A percentile compares a stretch with the other conserved stretches of the same genome.
phyloP scores from a whole-genome alignment of 768 basidiomycete species.

The Pholiota microspora region DNA sequence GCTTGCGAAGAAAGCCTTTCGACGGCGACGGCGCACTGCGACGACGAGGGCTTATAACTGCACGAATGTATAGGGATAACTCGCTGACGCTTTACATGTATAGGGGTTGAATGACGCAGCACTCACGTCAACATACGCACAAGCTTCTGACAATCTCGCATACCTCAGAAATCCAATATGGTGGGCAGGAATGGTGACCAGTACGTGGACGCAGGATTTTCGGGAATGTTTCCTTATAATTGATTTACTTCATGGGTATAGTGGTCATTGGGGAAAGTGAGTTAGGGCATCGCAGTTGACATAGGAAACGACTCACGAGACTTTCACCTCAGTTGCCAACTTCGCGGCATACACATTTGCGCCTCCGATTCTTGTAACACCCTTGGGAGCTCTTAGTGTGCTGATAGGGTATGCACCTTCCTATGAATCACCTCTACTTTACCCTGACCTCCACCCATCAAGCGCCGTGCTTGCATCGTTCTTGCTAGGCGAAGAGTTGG shows the following conservation, averaged over 20 bases:
- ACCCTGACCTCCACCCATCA: constrained; percentile 4
- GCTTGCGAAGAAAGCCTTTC: too few relatives aligned
- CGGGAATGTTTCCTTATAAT: background rate
- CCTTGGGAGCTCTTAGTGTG: constrained; percentile 94
- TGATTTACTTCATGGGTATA: constrained; percentile 27
- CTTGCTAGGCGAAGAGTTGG: constrained; percentile 89
- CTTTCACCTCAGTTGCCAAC: constrained; percentile 58
- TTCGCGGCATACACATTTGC: constrained; percentile 98
- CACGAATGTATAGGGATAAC: background rate
- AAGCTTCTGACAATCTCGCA: constrained; percentile 78
- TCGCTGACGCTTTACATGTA: background rate
- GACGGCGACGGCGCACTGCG: background rate
- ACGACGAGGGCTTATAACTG: too few relatives aligned
- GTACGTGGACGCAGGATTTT: constrained; percentile 50
- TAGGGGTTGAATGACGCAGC: constrained; percentile 91
- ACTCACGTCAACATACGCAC: constrained; percentile 42
- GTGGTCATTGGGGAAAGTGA: constrained; percentile 92
- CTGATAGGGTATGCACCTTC: constrained; percentile 77
- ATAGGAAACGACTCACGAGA: constrained; percentile 1
- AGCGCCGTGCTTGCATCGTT: constrained; percentile 95
- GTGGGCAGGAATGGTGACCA: constrained; percentile 94
- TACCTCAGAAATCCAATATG: constrained; percentile 93
- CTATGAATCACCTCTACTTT: background rate
- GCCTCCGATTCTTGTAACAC: constrained; percentile 97
- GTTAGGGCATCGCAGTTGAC: constrained; percentile 1